A percentile compares a stretch with the other conserved stretches of the same genome.
Conservation (phyloP, 1,139 yeast species). For the Protomyces gravidus region DNA sequence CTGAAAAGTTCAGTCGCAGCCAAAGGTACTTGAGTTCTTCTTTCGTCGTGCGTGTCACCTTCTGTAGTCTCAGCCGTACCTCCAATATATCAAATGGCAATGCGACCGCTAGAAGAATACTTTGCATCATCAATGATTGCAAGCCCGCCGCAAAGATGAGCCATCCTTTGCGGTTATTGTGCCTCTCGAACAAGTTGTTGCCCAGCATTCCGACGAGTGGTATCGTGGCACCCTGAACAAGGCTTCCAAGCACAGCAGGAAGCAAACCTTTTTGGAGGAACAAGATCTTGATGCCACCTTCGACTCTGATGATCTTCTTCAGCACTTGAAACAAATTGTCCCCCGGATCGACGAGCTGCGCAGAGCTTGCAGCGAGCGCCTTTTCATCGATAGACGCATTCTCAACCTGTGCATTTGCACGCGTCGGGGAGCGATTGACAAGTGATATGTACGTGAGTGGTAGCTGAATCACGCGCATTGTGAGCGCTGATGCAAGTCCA, state of each 20-base stretch:
- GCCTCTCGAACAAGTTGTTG: neutral
- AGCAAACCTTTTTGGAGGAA: neutral
- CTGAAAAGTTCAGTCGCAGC: neutral
- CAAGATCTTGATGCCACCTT: neutral
- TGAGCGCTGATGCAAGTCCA: neutral
- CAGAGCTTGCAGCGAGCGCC: neutral
- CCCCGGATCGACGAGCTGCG: neutral
- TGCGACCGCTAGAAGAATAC: neutral
- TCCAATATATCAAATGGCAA: constrained; percentile 3
- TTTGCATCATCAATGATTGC: neutral
- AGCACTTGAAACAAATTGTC: neutral
- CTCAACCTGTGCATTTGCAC: neutral
- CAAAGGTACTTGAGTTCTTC: constrained; percentile 6
- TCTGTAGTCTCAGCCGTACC: constrained; percentile 4
- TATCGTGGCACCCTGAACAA: neutral
- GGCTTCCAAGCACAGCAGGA: neutral
- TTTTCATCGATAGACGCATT: neutral
- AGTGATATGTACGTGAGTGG: neutral
- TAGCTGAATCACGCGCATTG: neutral
- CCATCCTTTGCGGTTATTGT: neutral
- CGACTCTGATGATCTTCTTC: neutral
- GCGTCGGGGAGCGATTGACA: neutral
- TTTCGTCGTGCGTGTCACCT: neutral
- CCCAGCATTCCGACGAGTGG: neutral
- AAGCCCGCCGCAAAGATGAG: neutral